Base-by-base conservation (phyloP, 148 eudicot genomes). In the Talinum fruticosum region DNA sequence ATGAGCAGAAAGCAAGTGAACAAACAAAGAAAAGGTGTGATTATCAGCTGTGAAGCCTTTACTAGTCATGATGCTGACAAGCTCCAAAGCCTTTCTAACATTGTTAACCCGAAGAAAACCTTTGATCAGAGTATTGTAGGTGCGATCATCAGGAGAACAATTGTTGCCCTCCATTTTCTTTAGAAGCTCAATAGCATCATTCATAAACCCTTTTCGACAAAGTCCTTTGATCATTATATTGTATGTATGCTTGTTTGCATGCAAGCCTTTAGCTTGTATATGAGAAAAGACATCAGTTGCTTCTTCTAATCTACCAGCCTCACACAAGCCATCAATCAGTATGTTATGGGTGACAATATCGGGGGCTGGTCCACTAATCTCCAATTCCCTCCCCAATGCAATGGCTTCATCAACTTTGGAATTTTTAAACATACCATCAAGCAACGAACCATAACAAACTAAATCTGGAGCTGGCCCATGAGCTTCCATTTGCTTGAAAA, bases 81-180 rank as follows among this genome's bases (percentile, higher is more conserved):
- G 72, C 78, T 85, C 85, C 47, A 65, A 28, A 69, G 79, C 83
- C 68, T 80, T 80, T 12, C 36, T 49, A 36, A 69, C 2, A 21
- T 79, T 57, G 13, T 85, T 71, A 16, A 36, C 34, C 37, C 26
- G 69, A 24, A 74, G 66, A 44, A 71, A 79, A 37, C 78, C 78
- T 30, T 54, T 34, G 29, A 78, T 28, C 51, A 75, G 41, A 15
- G 28, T 61, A 69, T 68, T 82, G 37, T 71, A 79, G 23, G 75
- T 79, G 37, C 38, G 10, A 13, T 33, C 36, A 71, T 74, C 34
- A n/a, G 83, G 85, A 44, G 73, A 41, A 57, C 85, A 79, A 33
- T 79, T 81, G 45, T 64, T 77, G 19, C 44, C 77, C 18, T 82
- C 79, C 87, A 85, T 85, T 65, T 62, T 74, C 23, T 69, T 0